Evolutionary conservation across 148 eudicot species (phyloP), one percentile per base, ranked within the genome.

Genomic region (Fagopyrum tataricum): DNA sequence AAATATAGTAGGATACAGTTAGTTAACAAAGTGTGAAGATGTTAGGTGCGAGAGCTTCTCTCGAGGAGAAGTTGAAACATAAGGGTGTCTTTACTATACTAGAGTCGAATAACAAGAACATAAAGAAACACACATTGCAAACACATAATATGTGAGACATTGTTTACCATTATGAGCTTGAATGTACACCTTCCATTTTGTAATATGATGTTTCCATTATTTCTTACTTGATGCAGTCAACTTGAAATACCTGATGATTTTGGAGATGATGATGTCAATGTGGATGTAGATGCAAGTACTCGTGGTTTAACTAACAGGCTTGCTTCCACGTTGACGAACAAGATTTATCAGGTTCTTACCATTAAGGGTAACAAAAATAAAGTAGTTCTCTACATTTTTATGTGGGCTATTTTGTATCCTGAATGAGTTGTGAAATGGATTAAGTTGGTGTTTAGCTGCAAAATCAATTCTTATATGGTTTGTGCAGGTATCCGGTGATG

Each of bases 21-120:
- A 88, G 90, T 67, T 9, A 71, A 24, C 90, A 91, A 79, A 95
- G 96, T 82, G 77, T 76, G 76, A 88, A 87, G 82, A 95, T 91
- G 99, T 81, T 95, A 76, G 88, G 92, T 79, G 78, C 84, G 48
- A 87, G 97, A 82, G 90, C 91, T 58, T 85, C 82, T 68, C 90
- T 95, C 7, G 97, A 90, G 82, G 96, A 90, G 70, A 91, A 88
- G 77, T 78, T 95, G 85, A 95, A 81, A 83, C 91, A 83, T 75
- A 90, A 82, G 82, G 91, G 89, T 52, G 79, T 80, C 56, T 88
- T 86, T 43, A 79, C 81, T 80, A 84, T 86, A 44, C 79, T 75
- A 43, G 78, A 84, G 42, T 67, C 85, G 71, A 88, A 80, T 78
- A 70, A 49, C 40, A 80, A 78, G 20, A 69, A 37, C 41, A 74